Evolutionary conservation across 768 basidiomycete genomes (phyloP), one percentile per base, ranked within the genome.

Genomic region (Austroboletus eburneus): DNA sequence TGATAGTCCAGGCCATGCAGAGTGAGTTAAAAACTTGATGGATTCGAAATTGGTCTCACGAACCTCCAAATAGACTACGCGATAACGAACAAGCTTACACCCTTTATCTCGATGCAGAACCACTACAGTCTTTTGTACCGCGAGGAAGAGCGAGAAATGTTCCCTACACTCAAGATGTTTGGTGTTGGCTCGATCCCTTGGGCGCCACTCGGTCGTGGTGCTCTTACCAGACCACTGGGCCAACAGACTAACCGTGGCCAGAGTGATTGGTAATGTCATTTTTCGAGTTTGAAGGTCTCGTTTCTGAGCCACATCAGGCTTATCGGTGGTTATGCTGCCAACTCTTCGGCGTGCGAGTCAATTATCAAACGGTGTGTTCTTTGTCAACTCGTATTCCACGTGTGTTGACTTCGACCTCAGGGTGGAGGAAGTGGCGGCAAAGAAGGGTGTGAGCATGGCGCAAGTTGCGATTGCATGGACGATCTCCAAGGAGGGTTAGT

Each of bases 71-170:
- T 38, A 69, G 68, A 67, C 54, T 72, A 72, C 22, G 71, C 73
- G 5, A 71, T 72, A 50, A 59, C 52, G 24, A 70, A 72, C 53
- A 71, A 67, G 34, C 65, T 73, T 27, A 77, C 75, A 7, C 76
- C 74, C 5, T 81, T 83, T 64, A 76, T 81, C 62, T 76, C 76
- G 9, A 82, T 83, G 81, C 81, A 83, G 60, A 80, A 83, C 61
- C 73, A 78, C 50, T 75, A 82, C 57, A 74, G 59, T 47, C 68
- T 79, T 5, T 37, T 78, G 30, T 82, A 82, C 56, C 73, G 80
- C 35, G 81, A 83, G 57, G 81, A 83, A 58, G 81, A 79, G 56
- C 70, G 65, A 21, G 77, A 78, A 56, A 77, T 78, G 75, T 74
- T 79, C 53, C 80, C 81, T n/a, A 68, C 67, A 3, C 61, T 74